Base-by-base conservation (phyloP, 345 rosid species). In the Bretschneidera sinensis region DNA sequence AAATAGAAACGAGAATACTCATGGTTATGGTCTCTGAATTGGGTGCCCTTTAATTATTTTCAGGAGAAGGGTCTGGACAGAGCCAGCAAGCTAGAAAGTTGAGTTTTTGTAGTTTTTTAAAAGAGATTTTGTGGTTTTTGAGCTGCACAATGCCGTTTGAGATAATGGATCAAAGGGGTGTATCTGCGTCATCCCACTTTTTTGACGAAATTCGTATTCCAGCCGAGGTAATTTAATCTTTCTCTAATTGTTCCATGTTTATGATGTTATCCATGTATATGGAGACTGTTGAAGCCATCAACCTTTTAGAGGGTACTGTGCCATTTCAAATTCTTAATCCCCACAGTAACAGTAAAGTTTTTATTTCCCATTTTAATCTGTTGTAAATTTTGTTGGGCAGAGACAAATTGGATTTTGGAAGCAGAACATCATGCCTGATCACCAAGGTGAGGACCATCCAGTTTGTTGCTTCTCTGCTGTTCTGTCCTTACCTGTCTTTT, bases 391-490 rank as follows among this genome's bases (percentile, higher is more conserved):
- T 66, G 17, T 67, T 79, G 61, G 64, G 71, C 92, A 88, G 96
- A 82, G 79, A 70, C 87, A 86, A 78, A 59, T 73, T 79, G 90
- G 84, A 60, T 82, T 82, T 64, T 68, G 80, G 77, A 86, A 84
- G 78, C 61, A 72, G 9, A 78, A 85, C 72, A 45, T 52, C 51
- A 60, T 73, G 74, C 69, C 80, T 24, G 86, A 82, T 65, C 77
- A 74, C 57, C 83, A 79, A 76, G 83, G 88, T 81, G 71, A 76
- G 85, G 64, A 68, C 21, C 65, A 68, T 48, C 63, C 17, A 43
- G 9, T 70, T 64, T 25, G 64, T 53, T 35, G 21, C 17, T 24
- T 33, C 24, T 51, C 45, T 55, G 68, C 57, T 61, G 59, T 62
- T 58, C 45, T 50, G 13, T 48, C 62, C 43, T 35, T 22, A 13